Evolutionary conservation across 2,329 filamentous ascomycete species (phyloP).

Genomic region (Verticillium nubilum): DNA sequence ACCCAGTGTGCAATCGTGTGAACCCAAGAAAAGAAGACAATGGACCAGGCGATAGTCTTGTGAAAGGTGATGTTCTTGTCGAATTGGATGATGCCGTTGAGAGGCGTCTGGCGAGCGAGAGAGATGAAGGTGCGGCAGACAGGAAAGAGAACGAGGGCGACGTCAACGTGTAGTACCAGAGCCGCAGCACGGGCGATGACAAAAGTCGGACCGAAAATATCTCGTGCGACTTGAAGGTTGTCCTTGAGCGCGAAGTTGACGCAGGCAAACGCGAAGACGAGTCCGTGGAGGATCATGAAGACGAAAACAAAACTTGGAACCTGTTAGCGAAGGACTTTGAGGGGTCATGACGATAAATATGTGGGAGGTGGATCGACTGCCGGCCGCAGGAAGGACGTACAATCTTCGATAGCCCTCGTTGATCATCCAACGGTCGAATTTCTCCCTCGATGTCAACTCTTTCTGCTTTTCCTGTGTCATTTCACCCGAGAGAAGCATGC

Average conservation of each 20-base stretch:
- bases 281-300: slow-evolving; percentile 66
- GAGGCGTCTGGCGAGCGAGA: slow-evolving; percentile 69
- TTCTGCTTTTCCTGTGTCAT: slow-evolving; percentile 70
- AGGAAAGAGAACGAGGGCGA: slow-evolving; percentile 73
- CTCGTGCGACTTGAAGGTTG: slow-evolving; percentile 59
- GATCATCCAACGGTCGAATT: slow-evolving; percentile 82
- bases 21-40: slow-evolving; percentile 83
- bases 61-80: slow-evolving; percentile 89
- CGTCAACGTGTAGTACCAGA: slow-evolving; percentile 74
- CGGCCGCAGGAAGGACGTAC: slow-evolving; percentile 40
- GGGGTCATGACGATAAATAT: neutral
- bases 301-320: slow-evolving; percentile 64
- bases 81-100: slow-evolving; percentile 83
- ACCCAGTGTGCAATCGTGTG: slow-evolving; percentile 85
- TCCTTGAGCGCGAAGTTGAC: slow-evolving; percentile 77
- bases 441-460: slow-evolving; percentile 62
- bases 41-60: slow-evolving; percentile 79
- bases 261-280: slow-evolving; percentile 76
- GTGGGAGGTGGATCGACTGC: neutral
- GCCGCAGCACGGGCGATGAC: slow-evolving; percentile 72
- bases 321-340: slow-evolving; percentile 9
- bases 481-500: slow-evolving; percentile 78
- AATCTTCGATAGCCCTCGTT: slow-evolving; percentile 80
- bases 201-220: slow-evolving; percentile 70
- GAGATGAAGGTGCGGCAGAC: slow-evolving; percentile 83